A percentile compares a stretch with the other conserved stretches of the same genome.
Evolutionary conservation across 225 moss, liverwort and hornwort genomes (phyloP).

Genomic region (Bryum argenteum): DNA sequence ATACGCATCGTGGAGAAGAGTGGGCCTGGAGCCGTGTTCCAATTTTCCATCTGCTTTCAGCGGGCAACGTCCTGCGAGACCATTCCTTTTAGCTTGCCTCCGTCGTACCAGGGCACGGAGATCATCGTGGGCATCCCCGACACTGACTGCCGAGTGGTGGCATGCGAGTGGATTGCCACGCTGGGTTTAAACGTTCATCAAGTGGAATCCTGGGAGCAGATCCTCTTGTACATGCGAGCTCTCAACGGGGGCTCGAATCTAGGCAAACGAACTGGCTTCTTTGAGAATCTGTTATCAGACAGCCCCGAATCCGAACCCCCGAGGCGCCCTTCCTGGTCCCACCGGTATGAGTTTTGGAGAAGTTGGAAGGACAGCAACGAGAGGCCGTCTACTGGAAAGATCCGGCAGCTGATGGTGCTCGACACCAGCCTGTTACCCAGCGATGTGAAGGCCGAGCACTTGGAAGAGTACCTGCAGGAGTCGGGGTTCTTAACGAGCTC

Average conservation of each 20-base stretch:
- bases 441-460: slow-evolving; percentile 38
- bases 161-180: slow-evolving; percentile 67
- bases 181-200: slow-evolving; percentile 59
- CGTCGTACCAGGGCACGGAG: slow-evolving; percentile 50
- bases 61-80: slow-evolving; percentile 32
- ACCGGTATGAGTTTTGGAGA: slow-evolving; percentile 54
- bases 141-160: slow-evolving; percentile 62
- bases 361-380: slow-evolving; percentile 55
- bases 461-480: slow-evolving; percentile 56
- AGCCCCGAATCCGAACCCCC: slow-evolving; percentile 19
- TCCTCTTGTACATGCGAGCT: slow-evolving; percentile 56
- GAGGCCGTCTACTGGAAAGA: slow-evolving; percentile 32
- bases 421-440: slow-evolving; percentile 53
- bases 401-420: slow-evolving; percentile 54
- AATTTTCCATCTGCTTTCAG: slow-evolving; percentile 69
- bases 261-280: slow-evolving; percentile 32
- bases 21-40: slow-evolving; percentile 69
- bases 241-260: slow-evolving; percentile 31
- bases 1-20: slow-evolving; percentile 69
- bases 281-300: slow-evolving; percentile 31
- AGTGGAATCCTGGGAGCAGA: slow-evolving; percentile 73
- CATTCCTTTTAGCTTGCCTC: slow-evolving; percentile 42
- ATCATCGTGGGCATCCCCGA: slow-evolving; percentile 78
- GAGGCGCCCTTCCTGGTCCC: slow-evolving; percentile 33
- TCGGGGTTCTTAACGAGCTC: slow-evolving; percentile 43